phyloP scores from a whole-genome alignment of 306 rosid species.

The Hippophae tibetana region DNA sequence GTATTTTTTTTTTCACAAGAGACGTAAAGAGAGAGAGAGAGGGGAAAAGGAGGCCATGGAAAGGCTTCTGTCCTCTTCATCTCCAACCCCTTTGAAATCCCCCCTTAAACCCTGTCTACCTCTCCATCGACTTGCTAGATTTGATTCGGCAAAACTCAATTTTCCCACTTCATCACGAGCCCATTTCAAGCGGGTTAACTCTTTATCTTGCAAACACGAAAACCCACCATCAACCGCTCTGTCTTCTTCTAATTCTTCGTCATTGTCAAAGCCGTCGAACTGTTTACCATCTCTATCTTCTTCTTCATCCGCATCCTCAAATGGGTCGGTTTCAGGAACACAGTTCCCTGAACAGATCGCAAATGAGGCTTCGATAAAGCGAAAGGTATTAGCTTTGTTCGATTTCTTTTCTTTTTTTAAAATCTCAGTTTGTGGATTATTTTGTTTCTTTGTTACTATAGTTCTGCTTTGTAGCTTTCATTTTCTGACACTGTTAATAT shows the following conservation, averaged over 20 bases:
- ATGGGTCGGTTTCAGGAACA: conserved; percentile 21
- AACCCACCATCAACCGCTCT: conserved; percentile 26
- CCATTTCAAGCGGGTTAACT: conserved; percentile 11
- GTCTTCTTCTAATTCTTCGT: conserved; percentile 13
- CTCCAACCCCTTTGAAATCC: conserved; percentile 33
- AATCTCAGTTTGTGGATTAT: not conserved
- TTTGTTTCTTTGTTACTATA: not conserved
- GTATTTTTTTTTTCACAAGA: not conserved
- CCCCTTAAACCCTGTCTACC: conserved; percentile 19
- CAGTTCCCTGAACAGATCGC: conserved; percentile 34
- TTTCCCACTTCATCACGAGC: conserved; percentile 24
- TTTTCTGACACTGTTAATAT: not conserved
- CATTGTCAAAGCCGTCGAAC: conserved; percentile 22
- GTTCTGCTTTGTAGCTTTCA: not conserved
- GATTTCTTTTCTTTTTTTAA: not conserved
- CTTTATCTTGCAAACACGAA: conserved; percentile 30
- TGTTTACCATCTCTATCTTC: conserved; percentile 13
- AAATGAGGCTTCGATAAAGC: conserved; percentile 19
- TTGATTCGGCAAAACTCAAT: conserved; percentile 31
- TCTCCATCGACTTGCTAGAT: conserved; percentile 22
- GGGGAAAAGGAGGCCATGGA: conserved; percentile 89
- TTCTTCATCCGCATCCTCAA: conserved; percentile 20
- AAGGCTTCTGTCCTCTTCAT: conserved; percentile 70
- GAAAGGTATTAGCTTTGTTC: conserved; percentile 35
- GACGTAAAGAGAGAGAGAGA: conserved; percentile 16